Evolutionary conservation across 208 protist genomes (phyloP), one percentile per base, ranked within the genome.

Genomic region (Acanthamoeba rhysodes): DNA sequence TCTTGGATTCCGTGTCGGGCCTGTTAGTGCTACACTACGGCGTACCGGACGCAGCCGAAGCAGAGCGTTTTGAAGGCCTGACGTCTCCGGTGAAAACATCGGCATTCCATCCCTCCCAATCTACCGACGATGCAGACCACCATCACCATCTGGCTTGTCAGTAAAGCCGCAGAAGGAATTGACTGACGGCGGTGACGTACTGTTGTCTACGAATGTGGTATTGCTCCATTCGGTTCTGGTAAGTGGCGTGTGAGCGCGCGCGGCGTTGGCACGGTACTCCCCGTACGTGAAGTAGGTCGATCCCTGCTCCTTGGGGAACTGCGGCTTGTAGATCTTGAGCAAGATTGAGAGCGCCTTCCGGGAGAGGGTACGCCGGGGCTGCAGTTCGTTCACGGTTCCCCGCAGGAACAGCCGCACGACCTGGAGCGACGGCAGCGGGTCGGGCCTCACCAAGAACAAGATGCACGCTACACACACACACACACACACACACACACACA

Each of bases 261-360:
- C 72, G 2, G 41, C 14, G 41, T 48, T 80, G 14, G 34, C 7
- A 9, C 72, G n/a, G n/a, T 80, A 45, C 41, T 90, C 80, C 0
- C 53, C 50, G 53, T 48, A 90, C 2, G 48, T 45, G 34, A 24
- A 90, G 12, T 48, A 22, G 0, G 34, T 59, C 37, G 78, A 41
- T 4, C 27, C 41, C 48, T 90, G 55, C n/a, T 55, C 50, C 7
- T 16, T 0, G 76, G 76, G 48, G 48, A 90, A 59, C 0, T 27
- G 20, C 50, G 53, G 88, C 45, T 93, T 93, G 88, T 76, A 93
- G 32, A 93, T 70, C 88, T 93, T 93, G 41, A 93, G 66, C 14
- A 93, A 9, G 18, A 76, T 76, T 0, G 62, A 78, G 66, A 93
- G 34, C 2, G 57, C 88, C 48, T 93, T 93, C 20, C 66, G 12